Base-by-base conservation (phyloP, 345 rosid species). In the Citrus cavaleriei region DNA sequence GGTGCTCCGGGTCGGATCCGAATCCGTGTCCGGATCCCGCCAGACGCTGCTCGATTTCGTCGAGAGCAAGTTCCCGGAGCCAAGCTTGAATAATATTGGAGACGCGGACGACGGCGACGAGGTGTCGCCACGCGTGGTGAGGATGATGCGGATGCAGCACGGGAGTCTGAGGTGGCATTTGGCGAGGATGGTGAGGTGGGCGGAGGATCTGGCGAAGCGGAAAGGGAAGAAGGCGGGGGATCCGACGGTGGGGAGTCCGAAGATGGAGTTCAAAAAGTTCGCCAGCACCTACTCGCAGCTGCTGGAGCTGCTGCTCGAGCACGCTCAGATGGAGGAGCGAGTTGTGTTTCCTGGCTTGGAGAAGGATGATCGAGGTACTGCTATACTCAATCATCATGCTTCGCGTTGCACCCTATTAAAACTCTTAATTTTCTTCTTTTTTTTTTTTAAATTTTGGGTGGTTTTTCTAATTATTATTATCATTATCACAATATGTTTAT, bases 251-350 rank as follows among this genome's bases (percentile, higher is more conserved):
- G 97, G 97, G 40, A 92, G 84, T 5, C 90, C 89, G 13, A 86
- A 74, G 81, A 92, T 92, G 94, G 97, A 92, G 89, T 78, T 88
- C 21, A 86, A 77, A 76, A 92, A 92, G 76, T 90, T 92, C 14
- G 87, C 76, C 5, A 85, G 82, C 82, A 84, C 88, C 62, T 90
- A 92, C 24, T 70, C 89, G 1, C 84, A 80, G 84, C 37, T 92
- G 73, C 86, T 89, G 65, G 97, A 92, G 82, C 18, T 92, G 58
- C 82, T 92, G 97, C 28, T 92, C 14, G 97, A 92, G 40, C 94
- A 92, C 75, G 97, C 94, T 76, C 97, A 86, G 67, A 90, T 92
- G 97, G 97, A 92, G 83, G 97, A 92, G 88, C 85, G 85, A 76
- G 79, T 89, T 38, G 79, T 92, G 32, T 92, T 92, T 74, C 97